These are phyloP conservation scores for Xylaria nigripes DNA, from an alignment of 495 filamentous ascomycete species.

Conservation along the genomic window DNA sequence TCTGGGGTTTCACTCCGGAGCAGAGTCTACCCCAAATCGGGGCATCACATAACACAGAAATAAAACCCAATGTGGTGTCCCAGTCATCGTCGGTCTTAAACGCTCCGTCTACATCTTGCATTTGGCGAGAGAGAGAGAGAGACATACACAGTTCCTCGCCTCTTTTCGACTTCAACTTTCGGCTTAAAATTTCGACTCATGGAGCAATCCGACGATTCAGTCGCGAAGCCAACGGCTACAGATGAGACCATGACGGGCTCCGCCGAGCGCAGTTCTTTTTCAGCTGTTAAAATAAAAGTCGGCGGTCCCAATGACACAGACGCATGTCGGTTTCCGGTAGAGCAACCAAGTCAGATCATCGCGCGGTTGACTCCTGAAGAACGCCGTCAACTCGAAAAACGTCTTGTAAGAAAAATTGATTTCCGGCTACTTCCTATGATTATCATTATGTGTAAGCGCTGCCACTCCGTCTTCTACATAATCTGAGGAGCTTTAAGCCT, in stretches of 20 bases:
- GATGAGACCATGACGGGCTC: constrained; percentile 1
- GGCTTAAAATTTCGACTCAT: background rate
- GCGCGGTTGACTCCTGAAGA: constrained; percentile 43
- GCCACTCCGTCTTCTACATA: background rate
- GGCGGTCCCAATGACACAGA: too few species aligned
- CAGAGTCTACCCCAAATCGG: background rate
- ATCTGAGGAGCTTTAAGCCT: background rate
- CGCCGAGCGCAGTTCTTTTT: background rate
- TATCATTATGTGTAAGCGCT: constrained; percentile 46
- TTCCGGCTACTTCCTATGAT: constrained; percentile 54
- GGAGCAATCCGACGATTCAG: background rate
- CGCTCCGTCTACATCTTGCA: background rate
- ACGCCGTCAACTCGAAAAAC: constrained; percentile 38
- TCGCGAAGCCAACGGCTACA: background rate
- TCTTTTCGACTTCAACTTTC: background rate
- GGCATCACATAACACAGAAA: background rate
- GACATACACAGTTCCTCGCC: background rate
- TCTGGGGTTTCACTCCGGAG: background rate
- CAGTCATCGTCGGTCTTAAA: background rate
- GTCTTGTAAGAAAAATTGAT: constrained; percentile 56
- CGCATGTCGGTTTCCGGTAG: too few species aligned
- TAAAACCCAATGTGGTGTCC: background rate
- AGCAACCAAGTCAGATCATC: constrained; percentile 34
- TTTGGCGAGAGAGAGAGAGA: background rate
- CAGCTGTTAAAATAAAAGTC: constrained; percentile 1